Base-by-base conservation (phyloP, 2,329 filamentous ascomycete species). In the Stemphylium beticola region DNA sequence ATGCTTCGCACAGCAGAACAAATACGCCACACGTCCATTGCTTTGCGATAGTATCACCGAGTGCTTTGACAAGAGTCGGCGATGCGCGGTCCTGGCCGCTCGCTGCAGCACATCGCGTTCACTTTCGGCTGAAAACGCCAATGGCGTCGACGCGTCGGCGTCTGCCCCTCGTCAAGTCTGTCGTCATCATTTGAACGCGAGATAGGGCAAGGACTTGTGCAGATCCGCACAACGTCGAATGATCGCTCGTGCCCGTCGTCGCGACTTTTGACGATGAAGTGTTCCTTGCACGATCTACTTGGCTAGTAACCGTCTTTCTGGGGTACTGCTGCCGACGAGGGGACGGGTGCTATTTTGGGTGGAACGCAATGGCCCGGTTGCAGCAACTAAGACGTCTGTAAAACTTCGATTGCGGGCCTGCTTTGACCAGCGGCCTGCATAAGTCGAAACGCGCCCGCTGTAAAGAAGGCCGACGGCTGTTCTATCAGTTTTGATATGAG, bases 281-380 rank as follows among this genome's bases (percentile, higher is more conserved):
- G 26, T 49, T 53, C 61, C 62, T 64, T 55, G 54, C 39, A 49
- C 26, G 42, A 58, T 54, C 47, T 50, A 46, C 67, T 66, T 65
- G 60, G 65, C 67, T 49, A 46, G 41, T 47, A 55, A 57, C 64
- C 56, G 66, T 62, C 57, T 66, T 65, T 68, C 60, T 67, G 63
- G 66, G 64, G 66, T 66, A 66, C 57, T 54, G 62, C 49, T 52
- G 49, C 65, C 62, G 45, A 53, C 50, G 55, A 53, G 24, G 59
- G 58, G 62, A 60, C 47, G 42, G 39, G 61, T 65, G 56, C 69
- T 74, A 74, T 74, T 73, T 73, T 67, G 50, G 64, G 69, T 50
- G 40, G 45, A 58, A 50, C 50, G 54, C 53, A 39, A 58, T 54
- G 44, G 45, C 49, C 46, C 52, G 50, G 44, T 49, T 60, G 22